These are phyloP conservation scores for Flueggea neowawraea DNA, from an alignment of 441 rosid species.

Conservation along the genomic window DNA sequence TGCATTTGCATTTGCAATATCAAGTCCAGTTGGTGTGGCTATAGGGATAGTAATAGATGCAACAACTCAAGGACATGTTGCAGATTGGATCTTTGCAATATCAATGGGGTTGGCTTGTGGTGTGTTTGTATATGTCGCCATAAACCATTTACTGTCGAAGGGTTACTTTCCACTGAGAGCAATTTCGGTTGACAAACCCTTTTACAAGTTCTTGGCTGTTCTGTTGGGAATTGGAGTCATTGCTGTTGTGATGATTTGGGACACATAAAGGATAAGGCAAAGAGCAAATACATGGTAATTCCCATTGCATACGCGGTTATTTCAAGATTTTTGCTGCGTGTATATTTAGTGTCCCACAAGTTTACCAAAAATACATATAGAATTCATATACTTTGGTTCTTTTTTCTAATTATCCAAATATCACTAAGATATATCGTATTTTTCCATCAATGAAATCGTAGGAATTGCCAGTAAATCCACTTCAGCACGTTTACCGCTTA, in stretches of 20 bases:
- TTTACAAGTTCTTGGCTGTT: slow-evolving; percentile 55
- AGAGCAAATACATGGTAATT: no score
- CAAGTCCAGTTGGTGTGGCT: slow-evolving; percentile 74
- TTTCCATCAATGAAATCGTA: no score
- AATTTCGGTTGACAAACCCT: slow-evolving; percentile 42
- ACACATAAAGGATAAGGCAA: slow-evolving; percentile 25
- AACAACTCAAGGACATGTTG: slow-evolving; percentile 65
- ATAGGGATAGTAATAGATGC: slow-evolving; percentile 78
- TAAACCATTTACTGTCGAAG: slow-evolving; percentile 69
- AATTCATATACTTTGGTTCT: no score
- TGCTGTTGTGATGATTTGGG: slow-evolving; percentile 86
- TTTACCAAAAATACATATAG: no score
- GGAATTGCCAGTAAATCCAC: no score
- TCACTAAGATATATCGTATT: no score
- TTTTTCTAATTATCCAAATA: no score
- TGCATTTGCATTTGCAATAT: slow-evolving; percentile 77
- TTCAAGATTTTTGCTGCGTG: no score
- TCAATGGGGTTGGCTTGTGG: slow-evolving; percentile 91
- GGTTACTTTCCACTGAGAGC: slow-evolving; percentile 46
- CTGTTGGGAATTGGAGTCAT: slow-evolving; percentile 59
- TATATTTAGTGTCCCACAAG: no score
- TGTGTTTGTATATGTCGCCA: slow-evolving; percentile 68
- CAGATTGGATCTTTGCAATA: slow-evolving; percentile 76
- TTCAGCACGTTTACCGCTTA: no score
- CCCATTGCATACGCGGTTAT: no score